Percentiles rank a stretch among this genome's conserved stretches.
Evolutionary conservation across 495 filamentous ascomycete species (phyloP).

Genomic region (Neurospora discreta): DNA sequence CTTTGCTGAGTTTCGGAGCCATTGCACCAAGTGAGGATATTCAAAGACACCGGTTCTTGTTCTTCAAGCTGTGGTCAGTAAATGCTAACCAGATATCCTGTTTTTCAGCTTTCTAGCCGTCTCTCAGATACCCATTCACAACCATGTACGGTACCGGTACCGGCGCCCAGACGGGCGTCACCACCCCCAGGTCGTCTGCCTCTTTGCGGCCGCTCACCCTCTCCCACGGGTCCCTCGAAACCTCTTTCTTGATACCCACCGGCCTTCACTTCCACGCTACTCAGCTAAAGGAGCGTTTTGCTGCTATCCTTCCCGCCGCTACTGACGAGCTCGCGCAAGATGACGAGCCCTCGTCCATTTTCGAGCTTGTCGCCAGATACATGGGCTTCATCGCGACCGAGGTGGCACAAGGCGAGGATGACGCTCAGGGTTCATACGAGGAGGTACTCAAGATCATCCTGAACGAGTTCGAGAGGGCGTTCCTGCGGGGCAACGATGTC

Average conservation of each 20-base stretch:
- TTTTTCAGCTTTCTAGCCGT: background rate
- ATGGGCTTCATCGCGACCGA: conserved; percentile 79
- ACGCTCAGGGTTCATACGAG: conserved; percentile 67
- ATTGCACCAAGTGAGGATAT: background rate
- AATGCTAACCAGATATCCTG: background rate
- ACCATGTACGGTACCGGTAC: conserved; percentile 79
- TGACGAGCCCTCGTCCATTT: conserved; percentile 88
- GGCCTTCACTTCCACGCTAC: conserved; percentile 90
- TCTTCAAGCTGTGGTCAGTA: background rate
- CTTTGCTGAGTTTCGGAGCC: conserved; percentile 30
- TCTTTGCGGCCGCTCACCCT: conserved; percentile 83
- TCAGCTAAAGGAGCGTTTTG: conserved; percentile 80
- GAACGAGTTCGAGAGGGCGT: conserved; percentile 91
- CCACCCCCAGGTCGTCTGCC: conserved; percentile 79
- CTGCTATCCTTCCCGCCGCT: conserved; percentile 67
- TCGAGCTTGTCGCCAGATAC: conserved; percentile 85
- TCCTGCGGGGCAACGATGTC: conserved; percentile 90
- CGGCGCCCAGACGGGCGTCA: conserved; percentile 84
- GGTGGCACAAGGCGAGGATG: conserved; percentile 84
- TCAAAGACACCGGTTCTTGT: background rate
- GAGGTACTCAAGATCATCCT: conserved; percentile 81
- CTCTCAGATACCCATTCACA: conserved; percentile 17
- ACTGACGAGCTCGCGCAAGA: conserved; percentile 96
- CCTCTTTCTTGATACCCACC: conserved; percentile 89
- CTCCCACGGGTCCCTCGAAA: conserved; percentile 86